These are phyloP conservation scores for Diplodia scrobiculata DNA, from an alignment of 2,329 filamentous ascomycete species.

Conservation along the genomic window DNA sequence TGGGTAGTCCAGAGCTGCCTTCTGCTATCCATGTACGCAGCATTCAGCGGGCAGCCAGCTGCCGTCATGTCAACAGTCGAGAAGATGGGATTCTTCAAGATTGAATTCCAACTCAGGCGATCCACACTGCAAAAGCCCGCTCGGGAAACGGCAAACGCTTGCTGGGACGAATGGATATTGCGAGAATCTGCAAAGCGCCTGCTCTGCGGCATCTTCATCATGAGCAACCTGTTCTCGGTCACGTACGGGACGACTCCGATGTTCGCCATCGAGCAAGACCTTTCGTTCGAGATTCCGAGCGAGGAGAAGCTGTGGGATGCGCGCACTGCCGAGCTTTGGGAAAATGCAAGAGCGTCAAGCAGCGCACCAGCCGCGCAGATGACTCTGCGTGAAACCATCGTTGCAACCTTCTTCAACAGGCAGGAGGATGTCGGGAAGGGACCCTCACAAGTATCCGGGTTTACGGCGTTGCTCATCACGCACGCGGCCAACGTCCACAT, in stretches of 20 bases:
- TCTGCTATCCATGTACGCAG: constrained; percentile 37
- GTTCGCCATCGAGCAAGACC: constrained; percentile 41
- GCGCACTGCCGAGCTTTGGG: constrained; percentile 37
- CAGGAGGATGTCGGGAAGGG: constrained; percentile 28
- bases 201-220: constrained; percentile 41
- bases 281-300: constrained; percentile 41
- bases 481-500: constrained; percentile 44
- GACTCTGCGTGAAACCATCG: constrained; percentile 36
- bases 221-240: constrained; percentile 40
- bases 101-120: constrained; percentile 33
- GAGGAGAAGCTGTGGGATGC: constrained; percentile 42
- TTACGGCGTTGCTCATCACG: constrained; percentile 41
- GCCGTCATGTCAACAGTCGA: constrained; percentile 31
- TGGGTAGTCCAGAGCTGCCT: constrained; percentile 40
- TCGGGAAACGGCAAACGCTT: constrained; percentile 19
- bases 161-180: constrained; percentile 40
- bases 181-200: constrained; percentile 40
- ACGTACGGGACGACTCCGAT: constrained; percentile 41
- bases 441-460: constrained; percentile 33
- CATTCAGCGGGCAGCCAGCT: constrained; percentile 37
- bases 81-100: constrained; percentile 32
- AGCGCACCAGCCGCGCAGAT: not conserved
- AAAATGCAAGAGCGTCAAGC: constrained; percentile 11
- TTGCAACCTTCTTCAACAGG: constrained; percentile 36
- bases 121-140: constrained; percentile 31